Conservation (phyloP, 2,329 filamentous ascomycete species). For the Xylariaceae sp. region DNA sequence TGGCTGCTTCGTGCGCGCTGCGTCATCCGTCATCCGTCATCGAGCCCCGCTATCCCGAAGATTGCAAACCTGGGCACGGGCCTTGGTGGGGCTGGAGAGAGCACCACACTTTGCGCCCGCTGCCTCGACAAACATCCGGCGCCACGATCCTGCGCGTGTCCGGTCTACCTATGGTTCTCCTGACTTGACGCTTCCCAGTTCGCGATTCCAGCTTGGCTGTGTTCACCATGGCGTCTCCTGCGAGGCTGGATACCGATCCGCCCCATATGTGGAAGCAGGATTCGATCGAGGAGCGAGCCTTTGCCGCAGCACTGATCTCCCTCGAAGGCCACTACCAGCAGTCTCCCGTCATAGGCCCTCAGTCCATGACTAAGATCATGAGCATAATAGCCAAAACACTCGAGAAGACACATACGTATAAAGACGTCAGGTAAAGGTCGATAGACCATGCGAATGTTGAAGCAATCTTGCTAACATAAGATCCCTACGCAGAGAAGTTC, state of each 20-base stretch:
- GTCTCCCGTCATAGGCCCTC: slow-evolving; percentile 53
- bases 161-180: not conserved
- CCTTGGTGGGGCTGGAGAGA: slow-evolving; percentile 15
- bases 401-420: slow-evolving; percentile 59
- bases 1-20: not conserved
- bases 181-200: not conserved
- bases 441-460: not conserved
- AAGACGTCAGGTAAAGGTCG: slow-evolving; percentile 55
- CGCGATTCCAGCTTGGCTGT: not conserved
- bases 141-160: not conserved
- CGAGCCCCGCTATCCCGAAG: slow-evolving; percentile 15
- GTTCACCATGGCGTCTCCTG: slow-evolving; percentile 24
- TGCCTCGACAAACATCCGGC: not conserved
- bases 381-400: slow-evolving; percentile 57
- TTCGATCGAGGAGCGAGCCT: slow-evolving; percentile 61
- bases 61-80: slow-evolving; percentile 6
- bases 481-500: slow-evolving; percentile 45
- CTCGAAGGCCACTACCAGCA: slow-evolving; percentile 59
- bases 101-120: slow-evolving; percentile 6
- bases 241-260: slow-evolving; percentile 26
- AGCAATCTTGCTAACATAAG: slow-evolving; percentile 3
- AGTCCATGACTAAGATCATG: slow-evolving; percentile 51
- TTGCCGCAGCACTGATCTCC: slow-evolving; percentile 56
- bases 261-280: slow-evolving; percentile 36
- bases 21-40: too few relatives aligned